Conservation (phyloP, 768 basidiomycete species). For the Boletellus ananiceps region DNA sequence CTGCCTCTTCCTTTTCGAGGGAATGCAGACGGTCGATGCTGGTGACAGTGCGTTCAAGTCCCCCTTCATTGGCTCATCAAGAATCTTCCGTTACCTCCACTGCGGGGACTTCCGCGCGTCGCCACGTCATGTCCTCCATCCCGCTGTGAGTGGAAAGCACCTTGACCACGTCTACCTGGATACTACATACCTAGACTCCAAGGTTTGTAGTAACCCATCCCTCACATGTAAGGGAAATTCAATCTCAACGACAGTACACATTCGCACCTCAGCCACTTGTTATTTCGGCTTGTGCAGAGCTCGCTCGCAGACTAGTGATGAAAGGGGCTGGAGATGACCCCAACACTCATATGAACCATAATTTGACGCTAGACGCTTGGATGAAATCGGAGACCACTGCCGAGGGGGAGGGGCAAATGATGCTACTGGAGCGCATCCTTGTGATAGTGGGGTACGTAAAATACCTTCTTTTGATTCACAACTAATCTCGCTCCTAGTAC, state of each 20-base stretch:
- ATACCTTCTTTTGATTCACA: background rate
- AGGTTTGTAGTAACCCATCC: conserved; percentile 37
- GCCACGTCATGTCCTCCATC: conserved; percentile 82
- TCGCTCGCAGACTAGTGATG: conserved; percentile 56
- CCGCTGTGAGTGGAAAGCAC: conserved; percentile 71
- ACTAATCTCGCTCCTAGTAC: conserved; percentile 49
- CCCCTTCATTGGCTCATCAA: conserved; percentile 60
- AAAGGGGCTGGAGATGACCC: conserved; percentile 35
- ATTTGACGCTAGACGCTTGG: conserved; percentile 50
- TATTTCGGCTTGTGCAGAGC: conserved; percentile 85
- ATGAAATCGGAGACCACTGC: conserved; percentile 30
- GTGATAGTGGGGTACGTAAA: conserved; percentile 66
- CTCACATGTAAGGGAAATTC: background rate
- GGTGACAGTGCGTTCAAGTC: conserved; percentile 80
- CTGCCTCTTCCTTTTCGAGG: conserved; percentile 91
- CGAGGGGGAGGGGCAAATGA: conserved; percentile 33
- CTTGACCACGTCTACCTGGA: conserved; percentile 92
- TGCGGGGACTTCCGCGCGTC: conserved; percentile 94
- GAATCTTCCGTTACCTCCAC: conserved; percentile 84
- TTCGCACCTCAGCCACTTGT: conserved; percentile 96
- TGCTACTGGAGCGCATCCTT: conserved; percentile 39
- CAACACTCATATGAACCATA: conserved; percentile 19
- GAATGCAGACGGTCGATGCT: conserved; percentile 81
- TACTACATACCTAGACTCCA: conserved; percentile 92
- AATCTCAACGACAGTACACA: conserved; percentile 55